phyloP scores from a whole-genome alignment of 192 early-diverging fungal genomes.

The Backusella macrospora region DNA sequence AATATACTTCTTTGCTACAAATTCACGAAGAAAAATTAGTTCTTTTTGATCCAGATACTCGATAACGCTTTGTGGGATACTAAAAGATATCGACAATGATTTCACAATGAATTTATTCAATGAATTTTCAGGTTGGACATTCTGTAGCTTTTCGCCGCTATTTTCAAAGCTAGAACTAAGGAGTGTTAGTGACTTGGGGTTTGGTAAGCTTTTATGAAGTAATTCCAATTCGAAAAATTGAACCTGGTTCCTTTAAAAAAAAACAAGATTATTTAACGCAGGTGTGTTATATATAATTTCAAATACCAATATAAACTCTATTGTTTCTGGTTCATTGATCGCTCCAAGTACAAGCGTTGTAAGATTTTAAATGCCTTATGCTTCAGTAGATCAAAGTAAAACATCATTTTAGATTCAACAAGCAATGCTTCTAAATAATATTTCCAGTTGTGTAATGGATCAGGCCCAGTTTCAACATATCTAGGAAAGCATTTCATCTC shows the following conservation, averaged over 20 bases:
- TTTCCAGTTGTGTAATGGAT: neutral
- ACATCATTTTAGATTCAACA: neutral
- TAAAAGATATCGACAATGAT: neutral
- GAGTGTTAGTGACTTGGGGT: neutral
- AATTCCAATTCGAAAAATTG: neutral
- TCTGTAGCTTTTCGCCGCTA: neutral
- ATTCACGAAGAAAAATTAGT: too few relatives aligned
- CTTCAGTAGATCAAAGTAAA: neutral
- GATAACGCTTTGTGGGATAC: neutral
- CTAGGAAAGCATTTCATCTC: neutral
- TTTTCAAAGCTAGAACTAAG: neutral
- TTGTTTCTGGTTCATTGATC: neutral
- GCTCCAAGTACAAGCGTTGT: constrained; percentile 1
- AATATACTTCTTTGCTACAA: too few relatives aligned
- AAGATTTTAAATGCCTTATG: neutral
- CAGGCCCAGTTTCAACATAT: neutral
- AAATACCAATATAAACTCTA: neutral
- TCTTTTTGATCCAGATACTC: neutral
- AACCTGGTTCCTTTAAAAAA: neutral
- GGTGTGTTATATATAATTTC: neutral
- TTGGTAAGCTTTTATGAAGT: neutral
- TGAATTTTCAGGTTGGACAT: neutral
- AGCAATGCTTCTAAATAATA: neutral
- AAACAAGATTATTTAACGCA: neutral
- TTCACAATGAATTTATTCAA: neutral